A percentile compares a stretch with the other conserved stretches of the same genome.
phyloP scores from a whole-genome alignment of 768 basidiomycete genomes.

The Nidula microcarpa region DNA sequence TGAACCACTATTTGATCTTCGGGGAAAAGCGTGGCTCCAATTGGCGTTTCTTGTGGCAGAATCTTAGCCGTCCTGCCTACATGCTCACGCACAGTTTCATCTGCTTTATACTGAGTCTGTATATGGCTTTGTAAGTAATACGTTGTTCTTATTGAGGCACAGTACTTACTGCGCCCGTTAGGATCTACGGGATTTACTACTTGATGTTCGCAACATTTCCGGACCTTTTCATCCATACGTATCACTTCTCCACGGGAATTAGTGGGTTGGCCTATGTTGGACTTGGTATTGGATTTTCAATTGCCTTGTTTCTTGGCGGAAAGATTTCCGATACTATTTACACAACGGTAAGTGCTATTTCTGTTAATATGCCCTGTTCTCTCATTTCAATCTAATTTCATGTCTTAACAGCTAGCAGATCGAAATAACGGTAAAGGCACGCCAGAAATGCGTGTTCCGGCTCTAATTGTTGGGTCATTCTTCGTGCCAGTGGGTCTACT shows the following conservation, averaged over 20 bases:
- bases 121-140: constrained; percentile 60
- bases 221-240: constrained; percentile 46
- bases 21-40: constrained; percentile 22
- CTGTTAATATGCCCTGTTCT: too few relatives aligned
- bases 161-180: constrained; percentile 4
- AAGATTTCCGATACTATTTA: constrained; percentile 47
- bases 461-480: too few relatives aligned
- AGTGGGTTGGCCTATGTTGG: constrained; percentile 54
- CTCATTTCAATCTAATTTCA: too few relatives aligned
- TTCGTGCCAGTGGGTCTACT: too few relatives aligned
- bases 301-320: constrained; percentile 45
- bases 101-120: constrained; percentile 69
- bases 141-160: neutral
- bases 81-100: constrained; percentile 61
- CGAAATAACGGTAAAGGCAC: too few relatives aligned
- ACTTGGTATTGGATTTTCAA: constrained; percentile 51
- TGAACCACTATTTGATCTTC: constrained; percentile 21
- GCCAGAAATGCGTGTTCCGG: too few relatives aligned
- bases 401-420: too few relatives aligned
- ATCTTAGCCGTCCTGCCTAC: constrained; percentile 55
- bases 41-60: constrained; percentile 48
- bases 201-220: constrained; percentile 72
- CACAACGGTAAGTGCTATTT: constrained; percentile 29
- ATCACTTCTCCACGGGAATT: constrained; percentile 48
- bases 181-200: constrained; percentile 73